Evolutionary conservation across 768 basidiomycete species (phyloP), one percentile per base, ranked within the genome.

Genomic region (Auricularia auricula-judae): DNA sequence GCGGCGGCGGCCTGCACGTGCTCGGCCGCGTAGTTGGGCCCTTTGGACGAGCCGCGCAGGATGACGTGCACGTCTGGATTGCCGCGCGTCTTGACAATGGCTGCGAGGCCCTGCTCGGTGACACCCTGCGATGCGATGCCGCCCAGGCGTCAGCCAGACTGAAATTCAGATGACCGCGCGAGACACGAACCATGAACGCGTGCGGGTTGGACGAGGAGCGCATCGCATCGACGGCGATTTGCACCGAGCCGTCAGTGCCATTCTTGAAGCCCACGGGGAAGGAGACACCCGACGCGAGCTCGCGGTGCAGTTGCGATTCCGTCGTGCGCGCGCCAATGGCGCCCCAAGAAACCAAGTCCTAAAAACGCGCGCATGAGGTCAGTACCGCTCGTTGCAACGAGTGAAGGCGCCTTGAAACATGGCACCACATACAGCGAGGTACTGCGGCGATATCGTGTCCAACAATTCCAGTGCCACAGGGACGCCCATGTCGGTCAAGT

Each of bases 201-300:
- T 98, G 96, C 3, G 94, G 91, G 73, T 93, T 89, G 3, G 87
- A 89, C 12, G 92, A 85, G 0, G 92, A 87, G 66, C 87, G 84
- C 95, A 98, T 98, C 16, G 96, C 97, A 74, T 99, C 97, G 64
- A 98, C 89, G 2, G 96, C 96, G 42, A 98, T 36, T 65, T 51
- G 10, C 68, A 84, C 84, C 60, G 39, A 73, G 53, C 97, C 97
- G 74, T 98, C 96, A 3, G 97, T 99, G 63, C 97, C 96, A 74
- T 99, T 99, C 77, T 99, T 99, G 86, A 99, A 99, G 8, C 93
- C 92, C 68, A 65, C 42, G 23, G 97, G 95, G 87, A 97, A 98
- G 62, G 95, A 97, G 33, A 91, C 88, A 71, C 95, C 96, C 3
- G 90, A 93, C 3, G 93, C 94, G 56, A 98, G 87, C 75, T 98